A percentile compares a stretch with the other conserved stretches of the same genome.
Conservation (phyloP, 75 land plant genomes). For the Sequoiadendron giganteum region DNA sequence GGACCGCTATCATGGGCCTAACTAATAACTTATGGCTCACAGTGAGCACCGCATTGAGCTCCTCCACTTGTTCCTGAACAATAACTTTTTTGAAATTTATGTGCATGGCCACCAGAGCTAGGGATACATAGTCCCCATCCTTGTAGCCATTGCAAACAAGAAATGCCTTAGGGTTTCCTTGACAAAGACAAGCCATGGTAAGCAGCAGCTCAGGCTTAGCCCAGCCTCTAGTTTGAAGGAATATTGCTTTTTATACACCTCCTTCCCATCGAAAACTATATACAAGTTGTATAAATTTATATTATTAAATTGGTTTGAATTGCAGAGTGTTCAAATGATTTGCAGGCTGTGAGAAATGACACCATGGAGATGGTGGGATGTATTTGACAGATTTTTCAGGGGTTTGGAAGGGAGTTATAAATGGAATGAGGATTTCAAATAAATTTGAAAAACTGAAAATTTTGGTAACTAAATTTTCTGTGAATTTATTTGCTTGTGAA, state of each 20-base stretch:
- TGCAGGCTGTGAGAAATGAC: no score
- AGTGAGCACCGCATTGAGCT: constrained; percentile 67
- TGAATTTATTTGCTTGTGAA: no score
- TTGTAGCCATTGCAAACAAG: constrained; percentile 94
- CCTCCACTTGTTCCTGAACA: constrained; percentile 90
- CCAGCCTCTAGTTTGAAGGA: constrained; percentile 87
- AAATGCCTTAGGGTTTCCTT: constrained; percentile 56
- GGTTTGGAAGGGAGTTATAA: no score
- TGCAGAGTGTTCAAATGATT: no score
- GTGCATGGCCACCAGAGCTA: constrained; percentile 68
- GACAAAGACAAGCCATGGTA: constrained; percentile 70
- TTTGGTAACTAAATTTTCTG: no score
- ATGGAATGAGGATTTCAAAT: no score
- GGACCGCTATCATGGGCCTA: constrained; percentile 68
- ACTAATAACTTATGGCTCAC: constrained; percentile 44
- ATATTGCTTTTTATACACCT: constrained; percentile 50
- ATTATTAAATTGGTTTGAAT: no score
- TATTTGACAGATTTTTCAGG: no score
- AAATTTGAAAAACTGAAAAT: no score
- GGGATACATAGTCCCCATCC: constrained; percentile 74
- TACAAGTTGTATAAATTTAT: no score
- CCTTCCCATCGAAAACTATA: constrained; percentile 1
- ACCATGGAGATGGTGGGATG: no score
- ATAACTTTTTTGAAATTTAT: constrained; percentile 66
- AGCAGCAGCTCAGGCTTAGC: constrained; percentile 95